Percentiles rank a stretch among this genome's conserved stretches.
These are phyloP conservation scores for Herpotrichia juniperi DNA, from an alignment of 2,329 filamentous ascomycete species.

Conservation along the genomic window DNA sequence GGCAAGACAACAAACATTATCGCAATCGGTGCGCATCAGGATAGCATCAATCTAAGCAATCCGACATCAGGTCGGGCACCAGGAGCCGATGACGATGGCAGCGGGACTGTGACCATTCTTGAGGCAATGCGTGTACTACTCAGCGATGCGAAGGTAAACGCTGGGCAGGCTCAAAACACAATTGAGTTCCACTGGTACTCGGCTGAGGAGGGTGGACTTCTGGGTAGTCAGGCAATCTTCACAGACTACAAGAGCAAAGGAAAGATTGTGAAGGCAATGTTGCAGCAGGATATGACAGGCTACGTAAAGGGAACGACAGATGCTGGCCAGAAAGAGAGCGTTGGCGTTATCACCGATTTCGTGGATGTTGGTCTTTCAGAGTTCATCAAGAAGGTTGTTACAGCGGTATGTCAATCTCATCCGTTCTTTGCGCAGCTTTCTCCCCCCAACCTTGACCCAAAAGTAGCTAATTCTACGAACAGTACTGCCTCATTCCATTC, in stretches of 20 bases:
- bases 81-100: constrained; percentile 91
- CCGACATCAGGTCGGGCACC: constrained; percentile 82
- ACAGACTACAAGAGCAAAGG: constrained; percentile 73
- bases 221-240: constrained; percentile 89
- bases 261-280: constrained; percentile 86
- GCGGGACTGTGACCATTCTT: constrained; percentile 88
- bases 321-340: constrained; percentile 77
- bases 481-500: constrained; percentile 86
- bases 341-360: constrained; percentile 90
- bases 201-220: constrained; percentile 85
- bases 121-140: constrained; percentile 85
- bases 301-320: constrained; percentile 81
- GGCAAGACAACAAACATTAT: constrained; percentile 81
- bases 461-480: not conserved
- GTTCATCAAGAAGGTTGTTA: constrained; percentile 88
- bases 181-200: constrained; percentile 97
- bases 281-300: constrained; percentile 93
- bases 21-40: constrained; percentile 88
- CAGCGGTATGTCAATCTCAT: constrained; percentile 40
- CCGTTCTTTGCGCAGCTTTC: not conserved
- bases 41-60: constrained; percentile 89
- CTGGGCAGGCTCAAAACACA: constrained; percentile 77
- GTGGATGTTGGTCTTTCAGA: constrained; percentile 79
- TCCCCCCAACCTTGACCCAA: not conserved
- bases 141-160: constrained; percentile 67